Base-by-base conservation (phyloP, 73 alveolate genomes). In the Blepharisma stoltei region DNA sequence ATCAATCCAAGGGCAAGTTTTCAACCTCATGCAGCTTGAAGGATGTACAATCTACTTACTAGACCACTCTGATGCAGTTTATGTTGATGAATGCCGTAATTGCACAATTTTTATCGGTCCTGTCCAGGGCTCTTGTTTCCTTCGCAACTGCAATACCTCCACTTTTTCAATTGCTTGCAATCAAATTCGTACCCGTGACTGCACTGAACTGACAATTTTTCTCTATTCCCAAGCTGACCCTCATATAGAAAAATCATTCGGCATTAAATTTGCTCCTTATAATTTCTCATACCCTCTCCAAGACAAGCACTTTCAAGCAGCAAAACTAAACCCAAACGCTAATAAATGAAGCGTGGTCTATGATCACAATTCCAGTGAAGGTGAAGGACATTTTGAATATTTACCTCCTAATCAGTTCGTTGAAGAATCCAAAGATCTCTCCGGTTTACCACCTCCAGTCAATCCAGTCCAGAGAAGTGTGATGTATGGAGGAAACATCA, bases 21-120 rank as follows among this genome's bases (percentile, higher is more conserved):
- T 87, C 78, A 81, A 77, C 68, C 80, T 93, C 71, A 81, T 70
- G 75, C 70, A 81, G 55, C 89, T 88, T 70, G 78, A 50, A 21
- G 85, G 87, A 60, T 93, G 97, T 70, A 82, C 67, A 25, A 88
- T 90, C 20, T 88, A 44, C 65, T 55, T 93, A 14, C 81, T 91
- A 25, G 98, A 93, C 68, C 81, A 68, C 83, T 75, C 97, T 7
- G 90, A 92, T 46, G 73, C 83, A 77, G 90, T 92, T 32, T 44
- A 80, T 45, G 83, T 93, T n/a, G 98, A 93, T 80, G 87, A 88
- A 20, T 93, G 97, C 84, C 50, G 78, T 48, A 84, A 88, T 78
- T 85, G 95, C 54, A 81, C 80, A 27, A 73, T 93, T 84, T 83
- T 84, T 44, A 71, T 93, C 21, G 98, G 95, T 6, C 96, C 98